Evolutionary conservation across 768 basidiomycete genomes (phyloP).

Genomic region (Mycena amicta): DNA sequence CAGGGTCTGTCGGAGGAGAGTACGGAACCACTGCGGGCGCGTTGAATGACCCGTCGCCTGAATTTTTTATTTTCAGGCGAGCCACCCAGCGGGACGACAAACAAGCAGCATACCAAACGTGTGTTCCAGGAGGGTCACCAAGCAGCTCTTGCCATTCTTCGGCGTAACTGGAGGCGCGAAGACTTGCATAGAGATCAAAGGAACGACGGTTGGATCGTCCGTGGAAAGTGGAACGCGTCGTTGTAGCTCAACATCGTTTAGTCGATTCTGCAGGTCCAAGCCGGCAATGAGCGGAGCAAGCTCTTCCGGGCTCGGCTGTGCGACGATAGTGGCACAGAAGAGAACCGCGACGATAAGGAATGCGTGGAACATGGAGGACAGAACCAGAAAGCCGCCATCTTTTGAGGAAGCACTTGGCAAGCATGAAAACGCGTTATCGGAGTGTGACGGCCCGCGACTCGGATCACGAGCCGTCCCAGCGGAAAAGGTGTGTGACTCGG

Average conservation of each 20-base stretch:
- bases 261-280: slow-evolving; percentile 5
- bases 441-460: neutral
- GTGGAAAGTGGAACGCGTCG: slow-evolving; percentile 32
- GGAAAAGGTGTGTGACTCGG: too few species aligned
- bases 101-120: slow-evolving; percentile 25
- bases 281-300: slow-evolving; percentile 28
- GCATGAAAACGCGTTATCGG: neutral
- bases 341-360: neutral
- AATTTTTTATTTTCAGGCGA: neutral
- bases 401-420: neutral
- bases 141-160: slow-evolving; percentile 27
- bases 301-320: slow-evolving; percentile 26
- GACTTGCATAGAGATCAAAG: slow-evolving; percentile 34
- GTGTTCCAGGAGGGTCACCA: slow-evolving; percentile 29
- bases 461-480: too few species aligned
- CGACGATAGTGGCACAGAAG: slow-evolving; percentile 1
- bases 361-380: slow-evolving; percentile 1
- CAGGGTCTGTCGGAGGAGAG: slow-evolving; percentile 49
- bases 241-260: slow-evolving; percentile 11
- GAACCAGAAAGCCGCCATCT: neutral
- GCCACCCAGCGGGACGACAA: neutral
- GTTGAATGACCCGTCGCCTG: slow-evolving; percentile 31
- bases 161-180: slow-evolving; percentile 34
- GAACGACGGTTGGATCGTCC: slow-evolving; percentile 29
- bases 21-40: slow-evolving; percentile 30